Base-by-base conservation (phyloP, 192 early-diverging fungal genomes). In the Mortierella antarctica region DNA sequence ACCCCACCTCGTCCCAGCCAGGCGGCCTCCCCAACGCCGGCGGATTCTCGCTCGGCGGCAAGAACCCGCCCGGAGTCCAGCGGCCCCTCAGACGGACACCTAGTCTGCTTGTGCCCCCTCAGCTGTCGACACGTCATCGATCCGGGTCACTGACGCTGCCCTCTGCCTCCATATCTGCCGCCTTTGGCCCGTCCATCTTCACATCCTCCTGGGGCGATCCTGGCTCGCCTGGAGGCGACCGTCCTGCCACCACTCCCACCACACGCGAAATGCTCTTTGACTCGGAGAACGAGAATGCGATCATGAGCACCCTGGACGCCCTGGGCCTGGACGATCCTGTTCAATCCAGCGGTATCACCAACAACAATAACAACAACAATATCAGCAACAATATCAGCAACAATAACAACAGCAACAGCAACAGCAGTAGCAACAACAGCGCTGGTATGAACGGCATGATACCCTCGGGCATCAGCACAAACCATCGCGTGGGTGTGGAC, bases 311-410 rank as follows among this genome's bases (percentile, higher is more conserved):
- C 7, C 70, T 94, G 23, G 91, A 91, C 70, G 88, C 90, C 70
- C 88, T 94, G 42, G 91, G 91, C 31, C 57, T 94, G 48, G 91
- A 94, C 67, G 92, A 92, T 62, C 79, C 73, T 42, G 77, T 81
- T 51, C 79, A 85, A 54, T 59, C 71, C 54, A 64, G 74, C 82
- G 20, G 45, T 57, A 56, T 54, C 57, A 17, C 44, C 31, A 58
- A 57, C 62, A 70, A 60, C 40, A 53, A 39, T 42, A 52, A 54
- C 42, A 54, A 10, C 52, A 65, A 52, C 41, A 42, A 7, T 17
- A 15, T 8, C 15, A 50, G 49, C 50, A 51, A 15, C 4, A 17
- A 11, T 52, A 67, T 18, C 47, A 52, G 31, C 45, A 55, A 15
- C 54, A 55, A 18, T 21, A 55, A 15, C 54, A 69, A 12, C 57